Evolutionary conservation across 2,329 filamentous ascomycete genomes (phyloP), one percentile per base, ranked within the genome.

Genomic region (Diaporthe destruens): DNA sequence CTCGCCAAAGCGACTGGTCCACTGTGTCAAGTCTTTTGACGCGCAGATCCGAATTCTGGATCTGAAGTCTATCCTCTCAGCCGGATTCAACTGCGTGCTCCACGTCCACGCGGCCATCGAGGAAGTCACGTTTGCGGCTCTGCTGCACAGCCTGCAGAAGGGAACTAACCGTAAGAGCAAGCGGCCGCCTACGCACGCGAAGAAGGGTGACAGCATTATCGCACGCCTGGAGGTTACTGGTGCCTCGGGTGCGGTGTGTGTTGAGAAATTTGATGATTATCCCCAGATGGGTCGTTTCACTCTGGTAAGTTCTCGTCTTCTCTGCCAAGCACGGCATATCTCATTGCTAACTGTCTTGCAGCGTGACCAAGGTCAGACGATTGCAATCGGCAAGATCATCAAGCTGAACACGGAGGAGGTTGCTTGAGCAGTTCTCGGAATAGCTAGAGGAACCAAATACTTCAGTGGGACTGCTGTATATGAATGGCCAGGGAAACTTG

Each of bases 341-440:
- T 18, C 23, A 23, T 61, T 72, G 63, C 73, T 79, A 74, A 79
- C 68, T 80, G 67, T 78, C 44, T 29, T 71, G 32, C 42, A 74
- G 73, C 73, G 73, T 75, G 67, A 80, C 70, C 80, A 98, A 92
- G 96, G 96, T 79, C 96, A 98, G 93, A 99, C 96, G 0, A 98
- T 99, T 86, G 96, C 96, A 71, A 99, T 99, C 85, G 96, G 96
- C 80, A 99, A 99, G 90, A 97, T 99, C 82, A 98, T 94, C 74
- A 98, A 95, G 88, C 89, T 99, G 75, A 87, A 90, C 78, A 84
- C 80, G 9, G 82, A 85, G 23, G 81, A 82, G 0, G 61, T 78
- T 68, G 76, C 77, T 65, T 79, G 77, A 74, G 75, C 54, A 32
- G 29, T 8, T 23, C 49, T n/a, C 7, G 7, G 3, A 6, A 29